Evolutionary conservation across 768 basidiomycete genomes (phyloP).

Genomic region (Agrocybe praecox): DNA sequence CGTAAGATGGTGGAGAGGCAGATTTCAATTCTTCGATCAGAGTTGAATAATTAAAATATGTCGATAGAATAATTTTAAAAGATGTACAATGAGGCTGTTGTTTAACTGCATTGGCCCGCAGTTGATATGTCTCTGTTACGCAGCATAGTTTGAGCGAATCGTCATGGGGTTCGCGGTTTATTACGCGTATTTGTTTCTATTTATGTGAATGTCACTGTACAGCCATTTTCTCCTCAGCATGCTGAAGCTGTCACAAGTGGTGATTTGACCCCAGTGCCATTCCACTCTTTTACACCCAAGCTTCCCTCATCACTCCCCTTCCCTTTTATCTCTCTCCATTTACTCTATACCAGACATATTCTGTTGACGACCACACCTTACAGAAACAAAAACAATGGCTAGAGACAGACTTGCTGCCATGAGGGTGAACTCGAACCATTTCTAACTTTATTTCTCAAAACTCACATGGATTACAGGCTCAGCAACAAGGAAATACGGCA

Average conservation of each 20-base stretch:
- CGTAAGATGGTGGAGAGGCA: conserved; percentile 84
- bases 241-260: conserved; percentile 15
- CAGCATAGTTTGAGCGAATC: neutral
- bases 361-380: conserved; percentile 21
- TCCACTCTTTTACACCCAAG: conserved; percentile 19
- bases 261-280: conserved; percentile 16
- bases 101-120: neutral
- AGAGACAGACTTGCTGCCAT: conserved; percentile 91
- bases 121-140: neutral
- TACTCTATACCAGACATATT: conserved; percentile 17
- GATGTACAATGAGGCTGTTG: neutral
- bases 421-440: conserved; percentile 50
- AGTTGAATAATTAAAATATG: conserved; percentile 39
- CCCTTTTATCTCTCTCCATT: conserved; percentile 19
- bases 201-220: conserved; percentile 19
- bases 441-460: conserved; percentile 6
- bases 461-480: conserved; percentile 48
- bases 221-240: conserved; percentile 20
- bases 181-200: conserved; percentile 19
- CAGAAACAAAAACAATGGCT: conserved; percentile 52
- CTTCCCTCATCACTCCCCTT: conserved; percentile 11
- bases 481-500: conserved; percentile 62
- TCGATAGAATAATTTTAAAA: neutral
- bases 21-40: conserved; percentile 71
- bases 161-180: neutral